Conservation (phyloP, 2,329 filamentous ascomycete genomes). For the Cladosporium sp. region DNA sequence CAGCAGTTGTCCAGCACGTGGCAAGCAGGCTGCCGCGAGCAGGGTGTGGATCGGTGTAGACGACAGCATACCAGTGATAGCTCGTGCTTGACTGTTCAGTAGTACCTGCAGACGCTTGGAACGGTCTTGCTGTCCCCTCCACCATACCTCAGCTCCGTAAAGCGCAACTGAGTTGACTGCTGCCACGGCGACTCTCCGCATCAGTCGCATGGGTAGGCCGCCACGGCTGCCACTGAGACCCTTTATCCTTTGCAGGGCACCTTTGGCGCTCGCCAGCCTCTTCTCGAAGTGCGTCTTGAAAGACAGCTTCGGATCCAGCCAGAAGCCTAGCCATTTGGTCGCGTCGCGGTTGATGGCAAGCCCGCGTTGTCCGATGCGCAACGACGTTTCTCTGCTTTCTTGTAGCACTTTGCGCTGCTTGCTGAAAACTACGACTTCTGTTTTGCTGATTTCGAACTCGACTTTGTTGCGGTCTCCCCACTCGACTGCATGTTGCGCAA, state of each 20-base stretch:
- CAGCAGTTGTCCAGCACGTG: neutral
- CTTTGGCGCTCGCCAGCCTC: neutral
- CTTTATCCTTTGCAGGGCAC: neutral
- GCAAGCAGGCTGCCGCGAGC: neutral
- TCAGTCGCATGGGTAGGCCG: neutral
- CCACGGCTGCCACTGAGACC: neutral
- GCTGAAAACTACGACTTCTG: neutral
- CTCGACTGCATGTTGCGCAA: neutral
- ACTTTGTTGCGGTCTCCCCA: neutral
- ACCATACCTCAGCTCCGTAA: neutral
- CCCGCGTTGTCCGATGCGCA: neutral
- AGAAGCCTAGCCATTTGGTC: neutral
- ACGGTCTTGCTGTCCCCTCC: neutral
- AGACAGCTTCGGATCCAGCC: neutral
- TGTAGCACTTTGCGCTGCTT: neutral
- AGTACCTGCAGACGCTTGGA: neutral
- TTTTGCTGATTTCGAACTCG: neutral
- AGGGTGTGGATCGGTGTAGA: neutral
- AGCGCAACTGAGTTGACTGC: neutral
- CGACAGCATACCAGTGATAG: neutral
- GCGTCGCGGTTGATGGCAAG: neutral
- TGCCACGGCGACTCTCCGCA: neutral
- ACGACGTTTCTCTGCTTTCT: neutral
- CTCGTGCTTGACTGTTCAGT: neutral
- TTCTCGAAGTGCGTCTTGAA: neutral